These are phyloP conservation scores for Nakazawaea ishiwadae DNA, from an alignment of 805 yeast species.

Conservation along the genomic window DNA sequence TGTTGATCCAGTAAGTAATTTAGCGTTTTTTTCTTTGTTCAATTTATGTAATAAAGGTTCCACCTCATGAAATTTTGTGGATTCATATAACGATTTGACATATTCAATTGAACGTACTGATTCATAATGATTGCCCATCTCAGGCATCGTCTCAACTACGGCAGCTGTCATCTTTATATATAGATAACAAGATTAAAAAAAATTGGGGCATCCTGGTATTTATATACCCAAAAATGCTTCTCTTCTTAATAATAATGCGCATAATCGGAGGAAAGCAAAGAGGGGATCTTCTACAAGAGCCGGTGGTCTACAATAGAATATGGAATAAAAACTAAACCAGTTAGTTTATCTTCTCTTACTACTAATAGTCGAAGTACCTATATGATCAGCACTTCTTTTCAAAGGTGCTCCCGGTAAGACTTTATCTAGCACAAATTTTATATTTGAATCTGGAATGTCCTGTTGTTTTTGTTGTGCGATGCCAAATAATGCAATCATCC, in stretches of 20 bases:
- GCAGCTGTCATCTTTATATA: no score
- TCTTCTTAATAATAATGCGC: no score
- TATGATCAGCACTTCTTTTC: slow-evolving; percentile 15
- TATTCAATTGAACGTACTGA: no score
- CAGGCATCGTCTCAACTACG: no score
- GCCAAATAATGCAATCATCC: slow-evolving; percentile 50
- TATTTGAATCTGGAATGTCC: slow-evolving; percentile 15
- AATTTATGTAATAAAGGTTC: slow-evolving; percentile 7
- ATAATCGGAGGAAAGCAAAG: no score
- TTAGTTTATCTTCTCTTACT: slow-evolving; percentile 6
- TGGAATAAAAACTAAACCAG: not conserved
- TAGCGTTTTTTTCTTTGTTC: slow-evolving; percentile 7
- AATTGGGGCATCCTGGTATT: no score
- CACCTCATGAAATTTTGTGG: not conserved
- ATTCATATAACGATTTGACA: slow-evolving; percentile 1
- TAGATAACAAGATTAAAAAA: no score
- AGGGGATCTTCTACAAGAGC: not conserved
- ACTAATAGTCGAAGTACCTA: not conserved
- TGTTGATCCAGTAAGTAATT: slow-evolving; percentile 13
- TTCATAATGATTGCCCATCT: no score
- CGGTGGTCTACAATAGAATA: not conserved
- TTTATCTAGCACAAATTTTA: no score
- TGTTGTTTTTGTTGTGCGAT: not conserved
- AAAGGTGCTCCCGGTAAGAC: no score
- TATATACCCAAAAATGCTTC: no score